phyloP scores from a whole-genome alignment of 106 monocot species.

The Hemerocallis citrina region DNA sequence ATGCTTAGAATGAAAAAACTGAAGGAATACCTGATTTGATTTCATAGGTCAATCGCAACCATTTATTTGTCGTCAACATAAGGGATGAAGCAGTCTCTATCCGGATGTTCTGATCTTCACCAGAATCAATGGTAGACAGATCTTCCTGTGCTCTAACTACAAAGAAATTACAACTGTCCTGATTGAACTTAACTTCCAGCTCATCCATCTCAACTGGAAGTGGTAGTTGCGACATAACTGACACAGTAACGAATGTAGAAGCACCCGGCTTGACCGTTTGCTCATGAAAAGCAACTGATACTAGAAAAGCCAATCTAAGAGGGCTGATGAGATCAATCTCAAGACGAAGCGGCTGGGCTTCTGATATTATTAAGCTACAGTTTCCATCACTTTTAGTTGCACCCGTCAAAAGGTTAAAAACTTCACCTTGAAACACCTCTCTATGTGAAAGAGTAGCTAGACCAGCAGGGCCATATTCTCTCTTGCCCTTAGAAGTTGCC shows the following conservation, averaged over 20 bases:
- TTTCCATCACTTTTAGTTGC: constrained; percentile 13
- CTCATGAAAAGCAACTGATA: constrained; percentile 80
- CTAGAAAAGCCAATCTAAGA: constrained; percentile 66
- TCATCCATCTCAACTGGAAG: constrained; percentile 53
- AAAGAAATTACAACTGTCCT: constrained; percentile 61
- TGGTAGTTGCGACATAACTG: constrained; percentile 78
- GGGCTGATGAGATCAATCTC: constrained; percentile 79
- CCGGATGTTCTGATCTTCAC: constrained; percentile 16
- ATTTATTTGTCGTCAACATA: constrained; percentile 52
- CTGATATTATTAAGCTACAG: constrained; percentile 7
- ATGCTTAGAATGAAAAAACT: background rate
- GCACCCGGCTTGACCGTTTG: constrained; percentile 70
- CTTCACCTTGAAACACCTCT: constrained; percentile 63
- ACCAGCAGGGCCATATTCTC: constrained; percentile 45
- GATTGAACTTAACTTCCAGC: constrained; percentile 83
- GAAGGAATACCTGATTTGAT: constrained; percentile 61
- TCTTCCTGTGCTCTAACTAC: constrained; percentile 25
- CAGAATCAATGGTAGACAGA: background rate
- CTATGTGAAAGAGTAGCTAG: constrained; percentile 52
- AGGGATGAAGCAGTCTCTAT: constrained; percentile 37
- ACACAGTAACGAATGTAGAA: constrained; percentile 51
- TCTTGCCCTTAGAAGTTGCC: constrained; percentile 13
- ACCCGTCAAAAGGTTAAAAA: constrained; percentile 35
- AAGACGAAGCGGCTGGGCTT: constrained; percentile 43
- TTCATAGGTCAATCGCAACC: constrained; percentile 68